Evolutionary conservation across 2,329 filamentous ascomycete species (phyloP).

Genomic region (Sodiomyces alkalinus): DNA sequence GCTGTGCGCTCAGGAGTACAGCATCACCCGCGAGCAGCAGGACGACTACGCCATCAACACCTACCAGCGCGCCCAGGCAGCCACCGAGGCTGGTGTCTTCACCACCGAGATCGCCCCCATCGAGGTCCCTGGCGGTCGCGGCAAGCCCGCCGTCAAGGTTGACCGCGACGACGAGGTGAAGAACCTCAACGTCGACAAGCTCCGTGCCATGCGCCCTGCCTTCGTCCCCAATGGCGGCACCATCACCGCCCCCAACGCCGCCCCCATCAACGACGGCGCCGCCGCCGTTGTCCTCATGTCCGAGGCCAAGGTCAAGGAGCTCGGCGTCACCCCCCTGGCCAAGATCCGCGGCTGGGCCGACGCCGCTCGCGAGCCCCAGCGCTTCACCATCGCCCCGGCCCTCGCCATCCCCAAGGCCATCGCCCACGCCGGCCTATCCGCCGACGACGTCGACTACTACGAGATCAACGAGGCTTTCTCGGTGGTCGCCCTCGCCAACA

Average conservation of each 20-base stretch:
- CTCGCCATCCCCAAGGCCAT: slow-evolving; percentile 95
- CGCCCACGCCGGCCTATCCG: slow-evolving; percentile 75
- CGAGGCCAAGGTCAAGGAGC: slow-evolving; percentile 84
- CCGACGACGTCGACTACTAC: slow-evolving; percentile 73
- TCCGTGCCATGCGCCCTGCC: slow-evolving; percentile 70
- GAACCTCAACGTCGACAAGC: slow-evolving; percentile 77
- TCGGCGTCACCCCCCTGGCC: slow-evolving; percentile 79
- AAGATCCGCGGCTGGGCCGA: slow-evolving; percentile 98
- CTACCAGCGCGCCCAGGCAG: slow-evolving; percentile 85
- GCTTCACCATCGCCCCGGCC: slow-evolving; percentile 89
- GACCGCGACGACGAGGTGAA: slow-evolving; percentile 90
- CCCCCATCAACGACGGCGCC: slow-evolving; percentile 88
- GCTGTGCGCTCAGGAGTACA: slow-evolving; percentile 77
- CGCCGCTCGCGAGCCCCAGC: slow-evolving; percentile 77
- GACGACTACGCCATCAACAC: slow-evolving; percentile 92
- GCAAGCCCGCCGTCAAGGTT: slow-evolving; percentile 71
- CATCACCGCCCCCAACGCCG: slow-evolving; percentile 91
- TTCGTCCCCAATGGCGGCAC: slow-evolving; percentile 72
- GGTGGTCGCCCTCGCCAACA: slow-evolving; percentile 88
- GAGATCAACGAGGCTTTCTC: slow-evolving; percentile 99
- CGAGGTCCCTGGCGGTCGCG: slow-evolving; percentile 73
- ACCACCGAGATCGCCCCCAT: slow-evolving; percentile 76
- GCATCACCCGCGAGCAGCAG: slow-evolving; percentile 68
- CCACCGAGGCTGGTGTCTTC: slow-evolving; percentile 70
- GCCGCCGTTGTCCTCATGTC: slow-evolving; percentile 87